Percentiles rank a stretch among this genome's conserved stretches.
phyloP scores from a whole-genome alignment of 805 yeast genomes.

The Wickerhamomyces canadensis region DNA sequence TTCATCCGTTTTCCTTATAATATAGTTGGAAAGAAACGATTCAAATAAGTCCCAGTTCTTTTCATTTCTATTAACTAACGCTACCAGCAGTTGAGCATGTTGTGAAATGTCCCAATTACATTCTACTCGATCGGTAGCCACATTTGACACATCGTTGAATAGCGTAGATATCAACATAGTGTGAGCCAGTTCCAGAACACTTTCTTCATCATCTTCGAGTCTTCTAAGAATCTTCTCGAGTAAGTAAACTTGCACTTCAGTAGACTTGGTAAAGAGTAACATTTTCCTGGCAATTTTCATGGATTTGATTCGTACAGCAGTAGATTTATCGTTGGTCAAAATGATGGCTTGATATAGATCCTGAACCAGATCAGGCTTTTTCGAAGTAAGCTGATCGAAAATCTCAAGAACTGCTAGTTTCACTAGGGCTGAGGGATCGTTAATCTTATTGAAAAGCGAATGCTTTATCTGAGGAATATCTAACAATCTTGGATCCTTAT shows the following conservation, averaged over 20 bases:
- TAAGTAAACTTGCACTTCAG: slow-evolving; percentile 34
- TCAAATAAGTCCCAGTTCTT: slow-evolving; percentile 41
- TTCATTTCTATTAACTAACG: slow-evolving; percentile 32
- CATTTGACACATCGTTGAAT: slow-evolving; percentile 23
- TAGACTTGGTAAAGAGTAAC: slow-evolving; percentile 30
- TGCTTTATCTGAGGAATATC: slow-evolving; percentile 43
- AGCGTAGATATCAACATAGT: slow-evolving; percentile 32
- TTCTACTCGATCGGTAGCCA: no score
- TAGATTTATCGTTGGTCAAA: slow-evolving; percentile 49
- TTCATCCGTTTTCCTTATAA: slow-evolving; percentile 28
- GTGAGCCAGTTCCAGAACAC: slow-evolving; percentile 39
- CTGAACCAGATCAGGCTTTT: slow-evolving; percentile 39
- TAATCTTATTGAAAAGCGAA: slow-evolving; percentile 45
- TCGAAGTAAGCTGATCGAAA: slow-evolving; percentile 40
- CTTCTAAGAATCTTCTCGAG: slow-evolving; percentile 48
- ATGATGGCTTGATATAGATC: slow-evolving; percentile 38
- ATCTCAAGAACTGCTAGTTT: slow-evolving; percentile 74
- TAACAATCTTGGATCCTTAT: slow-evolving; percentile 47
- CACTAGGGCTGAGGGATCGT: slow-evolving; percentile 64
- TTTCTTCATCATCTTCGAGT: slow-evolving; percentile 67
- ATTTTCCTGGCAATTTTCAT: slow-evolving; percentile 45
- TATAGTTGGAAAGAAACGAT: slow-evolving; percentile 38
- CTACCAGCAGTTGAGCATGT: slow-evolving; percentile 23
- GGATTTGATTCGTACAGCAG: slow-evolving; percentile 60
- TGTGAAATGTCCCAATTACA: not conserved